Evolutionary conservation across 768 basidiomycete species (phyloP), one percentile per base, ranked within the genome.

Genomic region (Leccinum fibrillosum): DNA sequence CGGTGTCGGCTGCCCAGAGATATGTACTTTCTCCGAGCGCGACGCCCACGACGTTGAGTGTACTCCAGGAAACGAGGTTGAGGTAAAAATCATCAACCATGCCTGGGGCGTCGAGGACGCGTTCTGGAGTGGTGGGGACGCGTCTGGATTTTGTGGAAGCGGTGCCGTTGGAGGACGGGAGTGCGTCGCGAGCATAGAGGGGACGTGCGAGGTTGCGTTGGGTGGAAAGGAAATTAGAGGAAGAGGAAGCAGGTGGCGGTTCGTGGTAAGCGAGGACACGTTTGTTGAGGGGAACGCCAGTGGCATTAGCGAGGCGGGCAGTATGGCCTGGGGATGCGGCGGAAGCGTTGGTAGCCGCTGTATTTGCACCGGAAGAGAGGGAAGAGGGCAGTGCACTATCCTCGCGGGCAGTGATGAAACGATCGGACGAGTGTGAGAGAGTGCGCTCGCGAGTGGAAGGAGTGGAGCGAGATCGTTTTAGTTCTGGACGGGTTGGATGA

Each of bases 1-100:
- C 96, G 0, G 89, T 86, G 66, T 94, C 92, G 1, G 95, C 96
- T 62, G 84, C 88, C 96, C 96, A 99, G 56, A 97, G 85, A 74
- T 96, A 99, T 1, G 90, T 94, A 50, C 82, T 81, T 45, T 89
- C 86, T 48, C 86, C 90, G 11, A 99, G 82, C 0, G 90, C 96
- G 55, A 99, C 95, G 2, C 90, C 94, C 11, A 99, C 85, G 26
- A 86, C 76, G 72, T 98, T 98, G 63, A 83, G 83, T 44, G 81
- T 82, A 35, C 89, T 90, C 97, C 97, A 99, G 17, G 88, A 82
- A 53, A 98, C 72, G 53, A 99, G 79, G 72, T 98, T 99, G 68
- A 99, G 85, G 69, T 99, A 99, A 72, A 96, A 99, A 72, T 99
- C 97, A 63, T 98, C 94, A 10, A 86, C 81, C 80, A 91, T 87